Evolutionary conservation across 805 yeast species (phyloP).

Genomic region (Wickerhamiella allomyrinae): DNA sequence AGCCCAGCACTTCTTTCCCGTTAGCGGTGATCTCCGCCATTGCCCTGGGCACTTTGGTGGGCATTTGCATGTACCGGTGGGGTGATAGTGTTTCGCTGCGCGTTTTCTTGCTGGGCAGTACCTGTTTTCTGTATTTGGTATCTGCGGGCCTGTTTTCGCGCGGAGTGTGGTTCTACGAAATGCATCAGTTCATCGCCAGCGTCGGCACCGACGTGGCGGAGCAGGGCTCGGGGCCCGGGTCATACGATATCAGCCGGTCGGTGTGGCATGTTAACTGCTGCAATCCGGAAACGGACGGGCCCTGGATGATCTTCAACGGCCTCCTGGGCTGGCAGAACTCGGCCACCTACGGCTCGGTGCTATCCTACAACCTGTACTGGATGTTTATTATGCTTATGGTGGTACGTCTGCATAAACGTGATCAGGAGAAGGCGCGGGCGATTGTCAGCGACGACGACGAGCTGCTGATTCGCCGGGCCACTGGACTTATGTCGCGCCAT

Average conservation of each 20-base stretch:
- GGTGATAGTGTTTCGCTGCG: slow-evolving; percentile 67
- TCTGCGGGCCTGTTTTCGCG: slow-evolving; percentile 78
- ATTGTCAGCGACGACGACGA: slow-evolving; percentile 9
- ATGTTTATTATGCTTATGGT: slow-evolving; percentile 31
- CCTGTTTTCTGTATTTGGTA: slow-evolving; percentile 68
- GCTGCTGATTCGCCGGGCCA: slow-evolving; percentile 11
- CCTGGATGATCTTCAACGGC: slow-evolving; percentile 85
- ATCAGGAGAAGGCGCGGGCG: slow-evolving; percentile 3
- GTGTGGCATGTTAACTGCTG: slow-evolving; percentile 95
- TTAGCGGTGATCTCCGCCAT: slow-evolving; percentile 48
- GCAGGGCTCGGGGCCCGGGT: slow-evolving; percentile 86
- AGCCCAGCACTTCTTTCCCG: slow-evolving; percentile 51
- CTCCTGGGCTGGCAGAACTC: slow-evolving; percentile 88
- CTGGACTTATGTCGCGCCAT: slow-evolving; percentile 5
- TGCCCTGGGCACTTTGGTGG: slow-evolving; percentile 45
- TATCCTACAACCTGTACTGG: slow-evolving; percentile 66
- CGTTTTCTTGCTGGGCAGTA: slow-evolving; percentile 56
- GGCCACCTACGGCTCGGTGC: slow-evolving; percentile 80
- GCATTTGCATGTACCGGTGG: slow-evolving; percentile 55
- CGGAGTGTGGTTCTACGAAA: slow-evolving; percentile 83
- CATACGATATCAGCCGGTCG: slow-evolving; percentile 63
- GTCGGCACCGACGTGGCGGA: slow-evolving; percentile 84
- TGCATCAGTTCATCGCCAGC: slow-evolving; percentile 55
- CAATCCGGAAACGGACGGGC: slow-evolving; percentile 82
- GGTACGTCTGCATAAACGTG: slow-evolving; percentile 33